Conservation (phyloP, 768 basidiomycete genomes). For the Cystobasidium ongulense region DNA sequence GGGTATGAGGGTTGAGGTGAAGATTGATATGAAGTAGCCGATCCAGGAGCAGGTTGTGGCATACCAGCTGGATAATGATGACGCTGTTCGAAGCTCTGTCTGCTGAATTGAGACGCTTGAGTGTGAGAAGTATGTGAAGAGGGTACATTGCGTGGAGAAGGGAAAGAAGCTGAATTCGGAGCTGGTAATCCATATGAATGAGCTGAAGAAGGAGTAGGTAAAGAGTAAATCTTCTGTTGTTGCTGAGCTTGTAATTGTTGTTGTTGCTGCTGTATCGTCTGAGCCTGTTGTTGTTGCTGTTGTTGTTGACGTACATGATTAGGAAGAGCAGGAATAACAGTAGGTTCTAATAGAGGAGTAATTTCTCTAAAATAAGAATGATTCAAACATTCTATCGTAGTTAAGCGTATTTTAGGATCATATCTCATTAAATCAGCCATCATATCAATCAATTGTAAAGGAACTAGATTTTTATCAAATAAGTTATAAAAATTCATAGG, state of each 20-base stretch:
- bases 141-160: conserved; percentile 37
- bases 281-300: conserved; percentile 40
- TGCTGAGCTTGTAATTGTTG: conserved; percentile 24
- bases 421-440: conserved; percentile 86
- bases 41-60: conserved; percentile 4
- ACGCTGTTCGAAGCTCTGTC: conserved; percentile 23
- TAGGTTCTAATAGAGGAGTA: conserved; percentile 43
- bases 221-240: conserved; percentile 8
- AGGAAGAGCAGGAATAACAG: conserved; percentile 38
- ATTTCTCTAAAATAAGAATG: conserved; percentile 82
- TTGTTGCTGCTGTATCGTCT: conserved; percentile 38
- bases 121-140: conserved; percentile 39
- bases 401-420: conserved; percentile 77
- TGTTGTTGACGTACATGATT: conserved; percentile 41
- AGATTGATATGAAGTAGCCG: neutral
- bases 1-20: neutral
- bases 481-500: conserved; percentile 53
- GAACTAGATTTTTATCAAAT: conserved; percentile 65
- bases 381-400: conserved; percentile 74
- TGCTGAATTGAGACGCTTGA: conserved; percentile 10
- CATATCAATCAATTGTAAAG: conserved; percentile 74
- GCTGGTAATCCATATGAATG: conserved; percentile 16
- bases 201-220: conserved; percentile 28
- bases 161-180: conserved; percentile 22
- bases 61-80: conserved; percentile 17